Evolutionary conservation across 2,329 filamentous ascomycete species (phyloP).

Genomic region (Cytospora paraplurivora): DNA sequence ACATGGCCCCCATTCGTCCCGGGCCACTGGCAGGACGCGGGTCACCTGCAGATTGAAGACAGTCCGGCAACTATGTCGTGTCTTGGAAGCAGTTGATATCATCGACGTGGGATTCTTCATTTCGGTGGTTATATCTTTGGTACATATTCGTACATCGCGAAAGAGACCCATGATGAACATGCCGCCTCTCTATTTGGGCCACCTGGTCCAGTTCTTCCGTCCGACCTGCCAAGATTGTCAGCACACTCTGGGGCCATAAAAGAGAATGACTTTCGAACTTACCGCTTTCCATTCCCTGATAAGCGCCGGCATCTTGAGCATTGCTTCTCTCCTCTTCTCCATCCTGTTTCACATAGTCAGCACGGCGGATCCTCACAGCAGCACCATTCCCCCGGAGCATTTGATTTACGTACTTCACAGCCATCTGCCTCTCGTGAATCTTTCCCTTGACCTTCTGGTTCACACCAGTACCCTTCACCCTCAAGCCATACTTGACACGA

Average conservation of each 20-base stretch:
- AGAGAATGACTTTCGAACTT: constrained; percentile 39
- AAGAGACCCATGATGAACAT: neutral
- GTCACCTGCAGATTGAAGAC: constrained; percentile 3
- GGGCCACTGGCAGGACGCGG: neutral
- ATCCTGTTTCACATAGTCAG: constrained; percentile 57
- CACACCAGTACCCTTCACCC: constrained; percentile 89
- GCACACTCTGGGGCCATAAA: constrained; percentile 30
- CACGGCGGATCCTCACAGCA: constrained; percentile 18
- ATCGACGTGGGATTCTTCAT: neutral
- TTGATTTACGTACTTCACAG: constrained; percentile 61
- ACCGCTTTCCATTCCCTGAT: constrained; percentile 94
- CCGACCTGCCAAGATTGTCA: constrained; percentile 51
- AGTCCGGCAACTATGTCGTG: neutral
- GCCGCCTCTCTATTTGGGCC: constrained; percentile 52
- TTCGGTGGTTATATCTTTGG: neutral
- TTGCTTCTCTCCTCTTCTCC: constrained; percentile 86
- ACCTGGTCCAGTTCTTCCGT: constrained; percentile 59
- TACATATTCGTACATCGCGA: constrained; percentile 17
- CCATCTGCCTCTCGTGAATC: constrained; percentile 84
- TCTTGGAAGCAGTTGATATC: neutral
- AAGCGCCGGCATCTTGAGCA: constrained; percentile 92
- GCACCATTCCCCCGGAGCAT: neutral
- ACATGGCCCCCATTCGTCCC: neutral
- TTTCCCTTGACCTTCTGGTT: constrained; percentile 96
- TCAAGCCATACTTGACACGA: constrained; percentile 76